phyloP scores from a whole-genome alignment of 768 basidiomycete species.

The Lenzites betulinus region DNA sequence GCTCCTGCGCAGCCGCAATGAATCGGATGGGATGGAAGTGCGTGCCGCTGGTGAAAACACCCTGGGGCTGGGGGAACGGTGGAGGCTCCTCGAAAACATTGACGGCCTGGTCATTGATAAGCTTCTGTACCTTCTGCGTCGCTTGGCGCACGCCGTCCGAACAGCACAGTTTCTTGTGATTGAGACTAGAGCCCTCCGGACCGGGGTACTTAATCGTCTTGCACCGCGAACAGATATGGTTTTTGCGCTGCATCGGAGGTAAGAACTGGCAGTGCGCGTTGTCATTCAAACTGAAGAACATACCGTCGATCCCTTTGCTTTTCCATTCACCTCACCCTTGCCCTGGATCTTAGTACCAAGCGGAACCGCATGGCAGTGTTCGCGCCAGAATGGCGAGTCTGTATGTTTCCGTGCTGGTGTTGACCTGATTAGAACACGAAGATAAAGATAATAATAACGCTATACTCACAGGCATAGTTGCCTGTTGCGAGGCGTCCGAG shows the following conservation, averaged over 20 bases:
- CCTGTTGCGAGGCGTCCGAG: not conserved
- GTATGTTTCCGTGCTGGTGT: no score
- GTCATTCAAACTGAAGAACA: no score
- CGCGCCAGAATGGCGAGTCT: not conserved
- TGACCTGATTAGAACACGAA: no score
- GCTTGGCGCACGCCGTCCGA: not conserved
- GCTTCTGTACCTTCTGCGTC: not conserved
- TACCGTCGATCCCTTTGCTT: no score
- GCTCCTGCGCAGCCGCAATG: not conserved
- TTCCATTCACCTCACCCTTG: no score
- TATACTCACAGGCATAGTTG: not conserved
- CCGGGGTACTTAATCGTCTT: not conserved
- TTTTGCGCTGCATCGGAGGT: not conserved
- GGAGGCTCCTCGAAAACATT: not conserved
- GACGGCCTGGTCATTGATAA: not conserved
- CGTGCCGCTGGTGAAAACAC: not conserved
- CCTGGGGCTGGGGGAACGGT: not conserved
- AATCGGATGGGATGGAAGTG: not conserved
- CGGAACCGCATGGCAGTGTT: not conserved
- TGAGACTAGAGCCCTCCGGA: not conserved
- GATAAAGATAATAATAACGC: not conserved
- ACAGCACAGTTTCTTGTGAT: not conserved
- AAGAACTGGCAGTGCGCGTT: no score
- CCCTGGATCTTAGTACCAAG: not conserved
- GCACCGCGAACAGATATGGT: not conserved